phyloP scores from a whole-genome alignment of 1,284 basidiomycete species.

The Trichosporon ovoides region DNA sequence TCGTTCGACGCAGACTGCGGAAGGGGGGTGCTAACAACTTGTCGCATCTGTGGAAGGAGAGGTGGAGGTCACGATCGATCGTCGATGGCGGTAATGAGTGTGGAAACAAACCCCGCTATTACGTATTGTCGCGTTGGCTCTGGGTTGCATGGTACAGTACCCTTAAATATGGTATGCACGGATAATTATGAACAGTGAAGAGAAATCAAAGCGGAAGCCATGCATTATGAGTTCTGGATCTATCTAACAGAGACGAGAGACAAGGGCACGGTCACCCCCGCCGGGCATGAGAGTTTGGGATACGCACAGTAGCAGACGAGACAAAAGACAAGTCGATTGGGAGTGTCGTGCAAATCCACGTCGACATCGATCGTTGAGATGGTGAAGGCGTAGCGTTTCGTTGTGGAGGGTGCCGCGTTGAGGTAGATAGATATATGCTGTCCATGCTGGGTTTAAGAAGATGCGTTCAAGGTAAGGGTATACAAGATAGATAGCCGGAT shows the following conservation, averaged over 20 bases:
- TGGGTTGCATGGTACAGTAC: too few relatives aligned
- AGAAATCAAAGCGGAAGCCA: neutral
- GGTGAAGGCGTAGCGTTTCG: too few relatives aligned
- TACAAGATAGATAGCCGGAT: neutral
- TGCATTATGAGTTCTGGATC: slow-evolving; percentile 3
- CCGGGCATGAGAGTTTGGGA: neutral
- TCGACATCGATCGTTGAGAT: neutral
- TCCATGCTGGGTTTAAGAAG: neutral
- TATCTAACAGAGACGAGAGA: neutral
- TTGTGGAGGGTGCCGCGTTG: too few relatives aligned
- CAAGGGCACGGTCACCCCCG: neutral
- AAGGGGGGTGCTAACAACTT: too few relatives aligned
- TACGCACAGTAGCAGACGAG: neutral
- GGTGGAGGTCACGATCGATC: neutral
- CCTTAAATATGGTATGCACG: too few relatives aligned
- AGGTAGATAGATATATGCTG: neutral
- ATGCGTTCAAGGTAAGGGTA: neutral
- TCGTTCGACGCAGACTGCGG: too few relatives aligned
- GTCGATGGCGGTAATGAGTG: too few relatives aligned
- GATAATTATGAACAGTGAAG: neutral
- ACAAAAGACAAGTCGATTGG: neutral
- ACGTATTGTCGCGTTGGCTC: too few relatives aligned
- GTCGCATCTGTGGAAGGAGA: too few relatives aligned
- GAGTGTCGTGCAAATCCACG: neutral
- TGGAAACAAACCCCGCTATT: too few relatives aligned